Conservation (phyloP, 2,329 filamentous ascomycete genomes). For the Coleophoma crateriformis region DNA sequence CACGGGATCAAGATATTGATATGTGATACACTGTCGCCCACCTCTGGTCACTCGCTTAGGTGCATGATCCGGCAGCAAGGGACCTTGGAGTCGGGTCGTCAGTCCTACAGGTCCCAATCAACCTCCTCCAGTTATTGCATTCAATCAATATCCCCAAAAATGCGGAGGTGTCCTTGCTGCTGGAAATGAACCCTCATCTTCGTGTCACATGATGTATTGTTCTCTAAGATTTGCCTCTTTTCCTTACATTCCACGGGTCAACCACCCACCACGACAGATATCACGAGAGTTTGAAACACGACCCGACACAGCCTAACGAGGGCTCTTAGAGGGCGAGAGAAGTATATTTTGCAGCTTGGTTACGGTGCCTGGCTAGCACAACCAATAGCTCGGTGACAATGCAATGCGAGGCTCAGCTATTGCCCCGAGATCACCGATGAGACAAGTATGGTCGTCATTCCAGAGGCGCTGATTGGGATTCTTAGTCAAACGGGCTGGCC, state of each 20-base stretch:
- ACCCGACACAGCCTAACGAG: no score
- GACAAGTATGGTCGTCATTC: conserved; percentile 10
- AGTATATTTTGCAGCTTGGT: no score
- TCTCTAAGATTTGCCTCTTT: conserved; percentile 3
- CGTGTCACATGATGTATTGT: conserved; percentile 12
- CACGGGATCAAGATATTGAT: no score
- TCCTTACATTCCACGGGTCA: conserved; percentile 11
- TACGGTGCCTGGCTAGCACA: no score
- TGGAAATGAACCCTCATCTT: conserved; percentile 4
- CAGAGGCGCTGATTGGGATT: conserved; percentile 1
- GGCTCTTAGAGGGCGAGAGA: no score
- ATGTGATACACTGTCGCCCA: not conserved
- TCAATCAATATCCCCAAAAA: not conserved
- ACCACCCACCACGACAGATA: not conserved
- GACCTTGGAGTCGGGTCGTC: not conserved
- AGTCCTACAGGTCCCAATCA: not conserved
- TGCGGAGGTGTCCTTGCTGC: conserved; percentile 8
- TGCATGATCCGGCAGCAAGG: not conserved
- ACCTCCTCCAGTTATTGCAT: not conserved
- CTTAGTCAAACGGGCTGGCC: no score
- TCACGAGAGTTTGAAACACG: not conserved
- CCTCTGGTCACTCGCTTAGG: not conserved
- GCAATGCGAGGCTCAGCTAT: no score
- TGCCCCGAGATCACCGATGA: no score
- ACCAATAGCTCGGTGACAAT: no score